Base-by-base conservation (phyloP, 2,329 filamentous ascomycete species). In the Colletotrichum gloeosporioides region DNA sequence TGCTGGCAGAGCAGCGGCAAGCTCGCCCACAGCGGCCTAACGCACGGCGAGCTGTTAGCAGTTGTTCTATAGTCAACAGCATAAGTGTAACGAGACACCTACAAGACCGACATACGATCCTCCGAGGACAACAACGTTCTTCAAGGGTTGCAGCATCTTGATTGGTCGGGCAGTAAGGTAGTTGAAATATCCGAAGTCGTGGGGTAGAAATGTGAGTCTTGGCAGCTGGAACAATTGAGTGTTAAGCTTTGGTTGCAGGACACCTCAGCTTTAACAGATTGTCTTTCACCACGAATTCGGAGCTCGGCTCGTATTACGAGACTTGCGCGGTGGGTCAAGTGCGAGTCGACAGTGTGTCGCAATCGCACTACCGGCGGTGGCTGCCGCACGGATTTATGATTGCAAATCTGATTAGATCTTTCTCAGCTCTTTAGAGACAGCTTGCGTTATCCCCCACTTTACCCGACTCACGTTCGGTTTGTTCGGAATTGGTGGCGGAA, bases 61-160 rank as follows among this genome's bases (percentile, higher is more conserved):
- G 6, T 5, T 1, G 12, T 27, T 9, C 16, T 6, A 29, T 12
- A 3, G 49, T 6, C 22, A 29, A 6, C 2, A 22, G 15, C 29
- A n/a, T 12, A 5, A 25, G 63, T 8, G 34, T 82, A 13, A 53
- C 13, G 44, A 53, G n/a, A 53, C 49, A 68, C 69, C 78, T 25
- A 82, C 79, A 29, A 83, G 81, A 4, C 87, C 87, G 0, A 84
- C 85, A 74, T 87, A 89, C 0, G 87, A 88, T 10, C 84, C 87
- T 32, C 87, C 88, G 18, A 89, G 77, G 3, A 88, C 79, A 27
- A 88, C 81, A 13, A 88, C 82, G 62, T 84, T 86, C 44, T 83
- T 83, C 22, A 74, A 22, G 3, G 71, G 71, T 64, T 71, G 67
- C 7, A 71, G 31, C 71, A 74, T 74, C 10, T 22, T 69, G 25